These are phyloP conservation scores for Suillus hirtellus DNA, from an alignment of 768 basidiomycete species.

Conservation along the genomic window DNA sequence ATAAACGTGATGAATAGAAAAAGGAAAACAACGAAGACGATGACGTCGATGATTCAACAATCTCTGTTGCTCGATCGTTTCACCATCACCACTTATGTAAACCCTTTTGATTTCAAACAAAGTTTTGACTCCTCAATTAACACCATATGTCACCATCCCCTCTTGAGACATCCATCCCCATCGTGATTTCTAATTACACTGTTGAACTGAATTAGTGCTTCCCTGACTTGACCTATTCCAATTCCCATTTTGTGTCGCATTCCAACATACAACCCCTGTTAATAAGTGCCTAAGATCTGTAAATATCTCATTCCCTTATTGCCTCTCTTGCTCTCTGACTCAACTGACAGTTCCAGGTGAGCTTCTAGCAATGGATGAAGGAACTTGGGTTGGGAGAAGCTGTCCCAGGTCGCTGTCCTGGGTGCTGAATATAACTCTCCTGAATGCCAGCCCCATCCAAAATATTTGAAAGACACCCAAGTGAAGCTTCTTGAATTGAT, in stretches of 20 bases:
- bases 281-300: not conserved
- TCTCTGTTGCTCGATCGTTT: not conserved
- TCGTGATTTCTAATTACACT: not conserved
- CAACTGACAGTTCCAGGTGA: not conserved
- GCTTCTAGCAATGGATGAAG: not conserved
- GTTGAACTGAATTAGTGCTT: not conserved
- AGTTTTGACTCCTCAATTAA: not conserved
- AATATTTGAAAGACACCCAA: not conserved
- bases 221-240: not conserved
- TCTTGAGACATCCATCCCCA: no score
- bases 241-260: not conserved
- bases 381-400: slow-evolving; percentile 6
- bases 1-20: no score
- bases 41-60: no score
- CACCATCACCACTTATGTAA: not conserved
- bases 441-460: not conserved
- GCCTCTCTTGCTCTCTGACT: not conserved
- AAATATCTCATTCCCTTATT: not conserved
- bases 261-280: not conserved
- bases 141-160: not conserved
- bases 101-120: no score
- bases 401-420: not conserved
- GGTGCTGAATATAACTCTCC: not conserved
- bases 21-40: no score
- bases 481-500: not conserved